Evolutionary conservation across 208 protist genomes (phyloP), one percentile per base, ranked within the genome.

Genomic region (Strigomonas culicis): DNA sequence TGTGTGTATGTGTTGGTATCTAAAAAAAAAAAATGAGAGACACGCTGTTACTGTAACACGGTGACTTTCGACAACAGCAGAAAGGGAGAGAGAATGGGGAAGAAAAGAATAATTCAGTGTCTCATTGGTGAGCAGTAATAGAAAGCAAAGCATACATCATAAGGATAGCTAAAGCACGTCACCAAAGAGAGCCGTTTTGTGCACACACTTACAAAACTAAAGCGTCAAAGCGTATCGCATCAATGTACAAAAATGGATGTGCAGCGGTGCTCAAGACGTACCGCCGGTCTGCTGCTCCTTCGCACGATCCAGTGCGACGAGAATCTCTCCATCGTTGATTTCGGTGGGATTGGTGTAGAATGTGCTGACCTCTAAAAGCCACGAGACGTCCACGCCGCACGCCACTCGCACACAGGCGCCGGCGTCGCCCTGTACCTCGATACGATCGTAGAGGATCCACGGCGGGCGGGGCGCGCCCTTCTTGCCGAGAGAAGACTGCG

Each of bases 381-480:
- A 96, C 22, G 77, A 67, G 32, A 86, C 76, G 62, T 92, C 79
- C 34, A 96, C 79, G 22, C 71, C 69, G 1, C 84, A 91, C 4
- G 70, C 77, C 0, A 74, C 65, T 17, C 90, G 80, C 25, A 90
- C 79, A 74, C 90, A 89, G 21, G 75, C 88, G 28, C 77, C 86
- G 11, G 80, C 77, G 21, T 87, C 64, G 10, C 82, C 84, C 41
- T 96, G 90, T 27, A 96, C 75, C 57, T 93, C 86, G 19, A 96
- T 80, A 15, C 87, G 82, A 49, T 93, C 87, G 64, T 92, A 96
- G 21, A 96, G 63, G 44, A 96, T 73, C 87, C 90, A 96, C 39
- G 51, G 43, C 2, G 86, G 84, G 31, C 19, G 51, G 15, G 34
- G 41, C 27, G 76, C 49, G 10, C 58, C 30, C 15, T 65, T 50